Percentiles rank a stretch among this genome's conserved stretches.
Conservation (phyloP, 2,329 filamentous ascomycete species). For the Lecanicillium sp. region DNA sequence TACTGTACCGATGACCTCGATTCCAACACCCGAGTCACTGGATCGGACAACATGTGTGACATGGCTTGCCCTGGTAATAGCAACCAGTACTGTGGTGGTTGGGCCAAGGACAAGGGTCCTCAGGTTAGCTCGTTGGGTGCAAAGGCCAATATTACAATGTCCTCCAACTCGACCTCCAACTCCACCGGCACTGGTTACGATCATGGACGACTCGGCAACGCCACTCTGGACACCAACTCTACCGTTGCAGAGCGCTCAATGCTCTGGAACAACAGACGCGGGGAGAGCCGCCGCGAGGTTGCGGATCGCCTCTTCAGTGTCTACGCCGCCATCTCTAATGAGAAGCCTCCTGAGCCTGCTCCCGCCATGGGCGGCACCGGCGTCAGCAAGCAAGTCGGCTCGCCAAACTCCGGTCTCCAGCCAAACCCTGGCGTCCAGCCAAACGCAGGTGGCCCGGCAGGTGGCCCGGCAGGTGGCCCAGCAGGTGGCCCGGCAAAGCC, state of each 20-base stretch:
- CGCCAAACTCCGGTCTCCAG: not conserved
- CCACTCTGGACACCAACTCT: not conserved
- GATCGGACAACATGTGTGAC: conserved; percentile 24
- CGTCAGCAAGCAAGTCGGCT: no score
- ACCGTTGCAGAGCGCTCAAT: not conserved
- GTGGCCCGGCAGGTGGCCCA: not conserved
- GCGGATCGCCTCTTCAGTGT: conserved; percentile 30
- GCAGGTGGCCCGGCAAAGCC: not conserved
- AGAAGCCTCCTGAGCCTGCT: conserved; percentile 21
- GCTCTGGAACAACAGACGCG: conserved; percentile 6
- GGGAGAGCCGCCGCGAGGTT: conserved; percentile 17
- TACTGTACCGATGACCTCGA: conserved; percentile 37
- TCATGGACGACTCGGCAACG: not conserved
- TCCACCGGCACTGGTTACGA: not conserved
- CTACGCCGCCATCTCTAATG: conserved; percentile 28
- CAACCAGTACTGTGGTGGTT: conserved; percentile 33
- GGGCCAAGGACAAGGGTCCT: conserved; percentile 8
- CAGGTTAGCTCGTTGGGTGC: not conserved
- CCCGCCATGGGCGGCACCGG: conserved; percentile 24
- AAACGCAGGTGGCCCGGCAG: no score
- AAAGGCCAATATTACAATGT: conserved; percentile 1
- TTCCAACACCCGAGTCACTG: conserved; percentile 26
- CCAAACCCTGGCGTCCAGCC: no score
- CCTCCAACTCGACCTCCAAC: conserved; percentile 7
- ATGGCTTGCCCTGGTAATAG: conserved; percentile 32